Evolutionary conservation across 75 land plant genomes (phyloP).

Genomic region (Adiantum capillusveneris): DNA sequence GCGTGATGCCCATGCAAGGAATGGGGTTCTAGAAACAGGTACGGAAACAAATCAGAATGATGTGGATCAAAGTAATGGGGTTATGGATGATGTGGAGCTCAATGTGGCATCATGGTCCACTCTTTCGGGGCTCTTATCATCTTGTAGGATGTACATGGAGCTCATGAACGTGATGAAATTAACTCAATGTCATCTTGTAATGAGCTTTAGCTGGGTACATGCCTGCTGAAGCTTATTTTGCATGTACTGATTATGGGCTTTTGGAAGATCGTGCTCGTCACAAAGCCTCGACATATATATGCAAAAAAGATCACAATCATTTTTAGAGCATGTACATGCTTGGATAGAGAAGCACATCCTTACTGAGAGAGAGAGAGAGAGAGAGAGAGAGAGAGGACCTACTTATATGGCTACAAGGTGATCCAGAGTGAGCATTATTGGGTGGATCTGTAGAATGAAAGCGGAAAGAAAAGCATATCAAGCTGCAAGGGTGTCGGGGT

Average conservation of each 20-base stretch:
- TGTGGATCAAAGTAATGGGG: no score
- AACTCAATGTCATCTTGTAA: background rate
- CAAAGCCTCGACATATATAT: conserved; percentile 53
- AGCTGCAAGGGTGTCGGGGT: no score
- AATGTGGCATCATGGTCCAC: background rate
- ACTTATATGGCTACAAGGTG: no score
- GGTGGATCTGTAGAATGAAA: no score
- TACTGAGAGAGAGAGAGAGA: no score
- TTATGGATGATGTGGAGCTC: no score
- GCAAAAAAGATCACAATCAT: conserved; percentile 56
- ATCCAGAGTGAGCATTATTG: no score
- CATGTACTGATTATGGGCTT: conserved; percentile 15
- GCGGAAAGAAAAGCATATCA: no score
- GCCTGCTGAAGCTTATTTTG: conserved; percentile 50
- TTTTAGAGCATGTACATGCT: conserved; percentile 43
- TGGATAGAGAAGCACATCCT: conserved; percentile 6
- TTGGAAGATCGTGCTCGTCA: conserved; percentile 21
- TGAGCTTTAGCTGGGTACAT: background rate
- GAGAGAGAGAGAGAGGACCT: no score
- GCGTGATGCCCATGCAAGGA: background rate
- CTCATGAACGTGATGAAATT: background rate
- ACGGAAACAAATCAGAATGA: no score
- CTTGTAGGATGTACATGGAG: conserved; percentile 36
- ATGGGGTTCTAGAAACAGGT: conserved; percentile 14
- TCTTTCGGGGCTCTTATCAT: conserved; percentile 39